Evolutionary conservation across 192 early-diverging fungal genomes (phyloP).

Genomic region (Lunasporangiospora selenospora): DNA sequence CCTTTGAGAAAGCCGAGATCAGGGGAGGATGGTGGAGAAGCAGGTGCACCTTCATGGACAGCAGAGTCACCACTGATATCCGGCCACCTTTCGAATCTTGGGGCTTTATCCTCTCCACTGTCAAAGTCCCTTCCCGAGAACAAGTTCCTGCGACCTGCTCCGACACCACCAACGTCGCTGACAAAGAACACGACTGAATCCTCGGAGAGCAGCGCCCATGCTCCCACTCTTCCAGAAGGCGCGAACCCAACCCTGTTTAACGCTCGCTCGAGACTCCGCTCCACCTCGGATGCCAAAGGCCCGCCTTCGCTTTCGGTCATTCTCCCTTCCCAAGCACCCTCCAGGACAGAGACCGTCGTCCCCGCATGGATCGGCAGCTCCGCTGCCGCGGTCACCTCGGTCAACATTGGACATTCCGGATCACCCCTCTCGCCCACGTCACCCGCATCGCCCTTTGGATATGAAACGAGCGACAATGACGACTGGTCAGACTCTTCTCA

Average conservation of each 20-base stretch:
- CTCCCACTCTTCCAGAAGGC: background rate
- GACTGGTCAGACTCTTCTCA: background rate
- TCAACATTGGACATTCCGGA: conserved; percentile 2
- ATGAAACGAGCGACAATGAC: background rate
- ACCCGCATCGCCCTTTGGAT: background rate
- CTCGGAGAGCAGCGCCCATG: background rate
- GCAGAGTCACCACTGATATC: background rate
- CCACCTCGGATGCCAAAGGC: conserved; percentile 35
- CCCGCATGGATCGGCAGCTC: background rate
- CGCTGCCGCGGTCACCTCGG: background rate
- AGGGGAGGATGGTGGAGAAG: background rate
- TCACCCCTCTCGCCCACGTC: conserved; percentile 12
- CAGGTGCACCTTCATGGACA: too few species aligned
- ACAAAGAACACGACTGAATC: too few species aligned
- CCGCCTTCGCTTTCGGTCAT: conserved; percentile 18
- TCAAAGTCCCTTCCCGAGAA: background rate
- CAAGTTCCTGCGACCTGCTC: background rate
- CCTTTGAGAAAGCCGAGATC: conserved; percentile 35
- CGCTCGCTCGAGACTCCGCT: conserved; percentile 32
- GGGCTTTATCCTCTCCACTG: background rate
- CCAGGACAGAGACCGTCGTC: background rate
- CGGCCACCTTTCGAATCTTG: background rate
- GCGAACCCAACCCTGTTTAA: conserved; percentile 18
- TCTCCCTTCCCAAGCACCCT: conserved; percentile 9
- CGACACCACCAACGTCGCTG: too few species aligned